A percentile compares a stretch with the other conserved stretches of the same genome.
phyloP scores from a whole-genome alignment of 2,329 filamentous ascomycete species.

The Neurospora sp. region DNA sequence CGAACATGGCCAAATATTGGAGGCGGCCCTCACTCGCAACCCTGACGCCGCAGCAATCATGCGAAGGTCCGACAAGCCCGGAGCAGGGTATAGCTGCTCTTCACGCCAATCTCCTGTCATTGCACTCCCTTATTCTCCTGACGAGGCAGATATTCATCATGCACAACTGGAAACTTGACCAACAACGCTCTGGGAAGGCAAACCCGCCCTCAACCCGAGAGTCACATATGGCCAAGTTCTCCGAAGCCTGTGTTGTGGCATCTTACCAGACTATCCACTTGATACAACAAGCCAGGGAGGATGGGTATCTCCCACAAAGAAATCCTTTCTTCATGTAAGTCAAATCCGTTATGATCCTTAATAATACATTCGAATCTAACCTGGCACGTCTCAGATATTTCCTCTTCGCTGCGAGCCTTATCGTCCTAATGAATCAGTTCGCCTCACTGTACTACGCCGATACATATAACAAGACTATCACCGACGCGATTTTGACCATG shows the following conservation, averaged over 20 bases:
- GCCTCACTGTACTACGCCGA: conserved; percentile 37
- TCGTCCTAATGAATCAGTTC: conserved; percentile 49
- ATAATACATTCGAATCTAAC: neutral
- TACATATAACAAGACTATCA: conserved; percentile 29
- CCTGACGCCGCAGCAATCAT: conserved; percentile 42
- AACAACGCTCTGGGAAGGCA: conserved; percentile 22
- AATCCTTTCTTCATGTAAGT: conserved; percentile 50
- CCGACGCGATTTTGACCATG: conserved; percentile 37
- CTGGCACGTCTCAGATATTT: conserved; percentile 35
- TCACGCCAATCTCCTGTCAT: conserved; percentile 52
- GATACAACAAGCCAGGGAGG: conserved; percentile 33
- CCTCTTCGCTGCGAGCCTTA: conserved; percentile 43
- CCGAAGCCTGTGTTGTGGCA: conserved; percentile 40
- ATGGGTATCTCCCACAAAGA: conserved; percentile 36
- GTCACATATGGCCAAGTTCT: conserved; percentile 33
- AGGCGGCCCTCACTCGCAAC: conserved; percentile 33
- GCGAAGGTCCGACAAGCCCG: conserved; percentile 28
- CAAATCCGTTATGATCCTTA: neutral
- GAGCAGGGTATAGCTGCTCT: conserved; percentile 48
- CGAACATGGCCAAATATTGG: conserved; percentile 43
- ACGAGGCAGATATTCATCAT: conserved; percentile 56
- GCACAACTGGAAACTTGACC: conserved; percentile 35
- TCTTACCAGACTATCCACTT: conserved; percentile 41
- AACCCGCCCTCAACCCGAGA: conserved; percentile 20
- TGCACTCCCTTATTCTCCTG: conserved; percentile 52